Conservation (phyloP, 352 stramenopile genomes). For the Aphanomyces euteiches region DNA sequence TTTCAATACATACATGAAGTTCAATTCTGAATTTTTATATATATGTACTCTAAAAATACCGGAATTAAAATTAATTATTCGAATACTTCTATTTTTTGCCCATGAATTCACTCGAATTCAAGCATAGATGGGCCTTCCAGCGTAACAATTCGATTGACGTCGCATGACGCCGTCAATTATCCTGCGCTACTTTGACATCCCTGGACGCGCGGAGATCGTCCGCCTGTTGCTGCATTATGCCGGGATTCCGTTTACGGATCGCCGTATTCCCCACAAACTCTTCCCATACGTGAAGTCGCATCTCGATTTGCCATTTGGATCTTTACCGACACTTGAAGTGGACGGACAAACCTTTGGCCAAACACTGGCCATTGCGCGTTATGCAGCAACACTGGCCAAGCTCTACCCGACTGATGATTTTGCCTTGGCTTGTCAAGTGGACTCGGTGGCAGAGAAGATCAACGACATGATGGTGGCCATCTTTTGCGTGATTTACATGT, state of each 20-base stretch:
- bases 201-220: slow-evolving; percentile 48
- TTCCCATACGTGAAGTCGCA: slow-evolving; percentile 13
- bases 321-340: slow-evolving; percentile 53
- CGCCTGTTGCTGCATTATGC: slow-evolving; percentile 46
- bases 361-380: slow-evolving; percentile 55
- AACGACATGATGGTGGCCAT: slow-evolving; percentile 20
- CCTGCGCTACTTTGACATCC: slow-evolving; percentile 50
- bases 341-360: slow-evolving; percentile 47
- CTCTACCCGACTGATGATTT: slow-evolving; percentile 44
- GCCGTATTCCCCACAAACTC: slow-evolving; percentile 35
- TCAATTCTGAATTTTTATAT: too few species aligned
- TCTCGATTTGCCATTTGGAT: slow-evolving; percentile 39
- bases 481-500: slow-evolving; percentile 24
- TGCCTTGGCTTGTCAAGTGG: slow-evolving; percentile 41
- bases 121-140: too few species aligned
- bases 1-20: too few species aligned
- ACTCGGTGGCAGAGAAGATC: slow-evolving; percentile 45
- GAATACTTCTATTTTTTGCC: too few species aligned
- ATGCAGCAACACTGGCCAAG: slow-evolving; percentile 46
- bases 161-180: slow-evolving; percentile 31
- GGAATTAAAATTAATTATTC: too few species aligned
- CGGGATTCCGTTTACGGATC: slow-evolving; percentile 51
- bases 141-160: too few species aligned
- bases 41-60: too few species aligned
- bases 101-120: too few species aligned